These are phyloP conservation scores for Rubus parviflorus DNA, from an alignment of 306 rosid genomes.

Conservation along the genomic window DNA sequence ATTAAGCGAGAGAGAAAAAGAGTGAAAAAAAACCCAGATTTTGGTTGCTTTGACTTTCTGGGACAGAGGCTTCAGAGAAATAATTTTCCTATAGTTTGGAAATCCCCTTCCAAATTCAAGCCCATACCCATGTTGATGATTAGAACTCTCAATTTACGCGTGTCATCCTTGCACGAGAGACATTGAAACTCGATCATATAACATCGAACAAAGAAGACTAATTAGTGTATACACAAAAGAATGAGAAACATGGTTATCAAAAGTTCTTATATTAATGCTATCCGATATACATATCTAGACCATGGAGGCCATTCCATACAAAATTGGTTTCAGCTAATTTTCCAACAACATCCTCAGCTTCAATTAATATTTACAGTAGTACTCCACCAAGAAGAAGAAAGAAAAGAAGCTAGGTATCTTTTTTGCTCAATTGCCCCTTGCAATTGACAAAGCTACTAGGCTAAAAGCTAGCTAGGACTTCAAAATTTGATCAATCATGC, in stretches of 20 bases:
- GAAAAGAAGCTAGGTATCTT: not conserved
- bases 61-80: not conserved
- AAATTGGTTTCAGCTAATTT: constrained; percentile 26
- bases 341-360: constrained; percentile 13
- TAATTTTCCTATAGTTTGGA: not conserved
- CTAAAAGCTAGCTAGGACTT: not conserved
- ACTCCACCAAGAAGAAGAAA: constrained; percentile 9
- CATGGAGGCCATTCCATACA: constrained; percentile 21
- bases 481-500: constrained; percentile 54
- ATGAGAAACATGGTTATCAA: not conserved
- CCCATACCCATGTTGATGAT: not conserved
- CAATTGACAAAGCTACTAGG: not conserved
- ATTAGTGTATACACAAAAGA: too few relatives aligned
- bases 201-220: too few relatives aligned
- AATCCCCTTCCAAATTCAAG: not conserved
- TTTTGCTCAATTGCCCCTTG: constrained; percentile 1
- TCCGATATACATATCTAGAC: constrained; percentile 50
- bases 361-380: constrained; percentile 28
- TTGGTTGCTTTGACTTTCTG: not conserved
- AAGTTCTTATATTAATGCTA: constrained; percentile 28
- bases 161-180: not conserved
- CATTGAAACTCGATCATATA: too few relatives aligned
- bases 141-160: not conserved
- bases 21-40: not conserved
- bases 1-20: not conserved